These are phyloP conservation scores for Tuber umbilicatum DNA, from an alignment of 495 filamentous ascomycete species.

Conservation along the genomic window DNA sequence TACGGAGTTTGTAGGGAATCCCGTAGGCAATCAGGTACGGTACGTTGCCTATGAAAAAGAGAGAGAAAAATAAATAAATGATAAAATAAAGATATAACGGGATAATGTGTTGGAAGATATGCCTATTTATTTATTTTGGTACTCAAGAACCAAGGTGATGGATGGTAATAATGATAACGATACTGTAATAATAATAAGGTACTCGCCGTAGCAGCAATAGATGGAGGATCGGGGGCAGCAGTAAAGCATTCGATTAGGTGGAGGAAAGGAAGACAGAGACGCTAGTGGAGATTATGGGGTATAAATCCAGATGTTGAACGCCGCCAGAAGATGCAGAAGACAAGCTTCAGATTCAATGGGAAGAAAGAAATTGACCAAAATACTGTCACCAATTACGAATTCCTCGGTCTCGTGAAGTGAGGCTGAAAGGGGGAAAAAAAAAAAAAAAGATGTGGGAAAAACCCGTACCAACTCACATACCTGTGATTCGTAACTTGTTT, in stretches of 20 bases:
- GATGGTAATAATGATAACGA: neutral
- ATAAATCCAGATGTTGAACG: neutral
- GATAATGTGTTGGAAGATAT: neutral
- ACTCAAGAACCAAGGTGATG: neutral
- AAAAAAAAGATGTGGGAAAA: neutral
- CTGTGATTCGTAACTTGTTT: neutral
- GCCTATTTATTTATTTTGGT: neutral
- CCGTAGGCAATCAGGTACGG: slow-evolving; percentile 23
- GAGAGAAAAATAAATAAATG: slow-evolving; percentile 4
- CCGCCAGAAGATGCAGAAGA: neutral
- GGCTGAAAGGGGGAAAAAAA: neutral
- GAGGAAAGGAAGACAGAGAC: neutral
- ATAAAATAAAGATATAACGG: neutral
- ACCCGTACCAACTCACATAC: neutral
- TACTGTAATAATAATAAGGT: neutral
- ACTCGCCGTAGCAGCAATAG: neutral
- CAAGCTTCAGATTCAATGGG: neutral
- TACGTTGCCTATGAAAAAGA: neutral
- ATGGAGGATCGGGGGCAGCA: neutral
- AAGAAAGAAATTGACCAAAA: neutral
- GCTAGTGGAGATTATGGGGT: neutral
- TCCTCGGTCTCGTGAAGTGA: neutral
- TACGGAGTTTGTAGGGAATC: slow-evolving; percentile 21
- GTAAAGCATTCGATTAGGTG: neutral
- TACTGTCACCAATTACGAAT: neutral